Conservation (phyloP, 73 alveolate genomes). For the Tetrahymena thermophila region DNA sequence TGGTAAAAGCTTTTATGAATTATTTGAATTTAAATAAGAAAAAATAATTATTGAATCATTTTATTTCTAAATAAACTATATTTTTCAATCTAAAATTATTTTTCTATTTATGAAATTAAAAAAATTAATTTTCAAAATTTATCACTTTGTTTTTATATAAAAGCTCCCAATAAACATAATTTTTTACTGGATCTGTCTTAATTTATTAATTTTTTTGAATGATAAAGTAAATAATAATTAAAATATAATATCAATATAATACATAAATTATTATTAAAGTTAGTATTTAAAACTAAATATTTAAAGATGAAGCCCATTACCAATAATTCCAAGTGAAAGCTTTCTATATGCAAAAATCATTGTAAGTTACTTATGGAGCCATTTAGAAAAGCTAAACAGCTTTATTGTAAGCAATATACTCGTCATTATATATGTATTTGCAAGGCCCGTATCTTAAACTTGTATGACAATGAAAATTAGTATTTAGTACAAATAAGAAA, state of each 20-base stretch:
- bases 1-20: no score
- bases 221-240: no score
- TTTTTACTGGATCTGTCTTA: no score
- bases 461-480: conserved; percentile 35
- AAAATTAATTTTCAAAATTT: no score
- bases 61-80: no score
- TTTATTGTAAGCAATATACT: background rate
- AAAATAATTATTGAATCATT: no score
- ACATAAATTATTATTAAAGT: background rate
- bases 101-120: no score
- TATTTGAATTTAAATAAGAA: no score
- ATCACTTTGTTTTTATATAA: no score
- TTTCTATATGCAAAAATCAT: conserved; percentile 19
- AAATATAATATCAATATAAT: background rate
- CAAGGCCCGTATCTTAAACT: conserved; percentile 34
- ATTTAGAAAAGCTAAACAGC: conserved; percentile 16
- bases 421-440: conserved; percentile 13
- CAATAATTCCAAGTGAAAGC: conserved; percentile 10
- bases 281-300: background rate
- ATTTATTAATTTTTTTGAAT: no score
- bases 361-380: conserved; percentile 12
- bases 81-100: no score
- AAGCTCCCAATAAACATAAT: no score
- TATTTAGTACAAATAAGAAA: conserved; percentile 20
- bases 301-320: background rate